phyloP scores from a whole-genome alignment of 2,329 filamentous ascomycete genomes.

The Sporothrix pseudoabietina region DNA sequence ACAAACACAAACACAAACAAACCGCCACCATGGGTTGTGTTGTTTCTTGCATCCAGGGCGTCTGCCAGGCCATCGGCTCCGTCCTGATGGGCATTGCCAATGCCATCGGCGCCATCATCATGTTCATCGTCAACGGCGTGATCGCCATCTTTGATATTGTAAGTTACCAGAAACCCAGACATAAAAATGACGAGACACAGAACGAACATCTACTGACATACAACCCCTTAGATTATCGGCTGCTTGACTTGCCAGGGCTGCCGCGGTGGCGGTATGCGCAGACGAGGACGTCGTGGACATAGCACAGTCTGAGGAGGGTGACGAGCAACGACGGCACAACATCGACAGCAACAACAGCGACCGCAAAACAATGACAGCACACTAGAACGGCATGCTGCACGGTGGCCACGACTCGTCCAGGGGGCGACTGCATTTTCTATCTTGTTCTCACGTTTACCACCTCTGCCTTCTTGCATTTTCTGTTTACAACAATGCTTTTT shows the following conservation, averaged over 20 bases:
- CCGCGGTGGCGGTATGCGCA: conserved; percentile 38
- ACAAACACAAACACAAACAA: background rate
- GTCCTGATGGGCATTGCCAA: conserved; percentile 69
- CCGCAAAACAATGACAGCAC: background rate
- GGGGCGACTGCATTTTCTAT: background rate
- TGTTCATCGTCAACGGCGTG: conserved; percentile 68
- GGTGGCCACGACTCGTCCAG: background rate
- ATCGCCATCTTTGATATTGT: conserved; percentile 63
- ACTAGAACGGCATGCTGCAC: background rate
- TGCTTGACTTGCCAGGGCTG: conserved; percentile 62
- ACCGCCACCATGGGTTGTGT: conserved; percentile 73
- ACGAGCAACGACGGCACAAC: background rate
- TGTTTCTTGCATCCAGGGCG: conserved; percentile 67
- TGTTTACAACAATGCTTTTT: conserved; percentile 18
- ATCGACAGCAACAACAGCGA: background rate
- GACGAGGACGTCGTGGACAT: conserved; percentile 26
- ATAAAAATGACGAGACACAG: background rate
- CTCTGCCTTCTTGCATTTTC: conserved; percentile 10
- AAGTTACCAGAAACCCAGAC: background rate
- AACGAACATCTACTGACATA: background rate
- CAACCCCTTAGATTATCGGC: conserved; percentile 53
- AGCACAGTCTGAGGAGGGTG: conserved; percentile 18
- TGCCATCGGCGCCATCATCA: conserved; percentile 65
- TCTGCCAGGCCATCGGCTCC: conserved; percentile 66
- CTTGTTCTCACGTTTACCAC: background rate